phyloP scores from a whole-genome alignment of 768 basidiomycete genomes.

The Russula sp. region DNA sequence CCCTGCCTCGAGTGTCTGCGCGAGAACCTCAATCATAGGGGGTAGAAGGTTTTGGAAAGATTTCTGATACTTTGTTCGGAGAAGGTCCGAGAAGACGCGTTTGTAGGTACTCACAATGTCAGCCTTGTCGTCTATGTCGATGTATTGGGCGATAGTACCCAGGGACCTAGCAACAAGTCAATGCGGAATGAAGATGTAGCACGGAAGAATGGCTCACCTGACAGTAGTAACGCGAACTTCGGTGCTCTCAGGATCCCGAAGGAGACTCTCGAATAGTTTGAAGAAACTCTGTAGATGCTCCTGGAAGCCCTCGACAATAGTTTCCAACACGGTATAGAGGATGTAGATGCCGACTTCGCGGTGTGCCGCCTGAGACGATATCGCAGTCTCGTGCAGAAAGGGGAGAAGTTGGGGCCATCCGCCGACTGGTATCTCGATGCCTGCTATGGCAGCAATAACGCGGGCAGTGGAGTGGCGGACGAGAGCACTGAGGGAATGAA shows the following conservation, averaged over 20 bases:
- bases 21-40: conserved; percentile 82
- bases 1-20: conserved; percentile 68
- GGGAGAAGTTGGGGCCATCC: conserved; percentile 86
- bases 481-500: conserved; percentile 52
- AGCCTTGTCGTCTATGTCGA: conserved; percentile 79
- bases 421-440: conserved; percentile 72
- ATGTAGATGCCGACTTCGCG: conserved; percentile 92
- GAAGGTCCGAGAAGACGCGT: background rate
- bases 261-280: conserved; percentile 64
- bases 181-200: background rate
- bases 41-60: conserved; percentile 85
- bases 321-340: conserved; percentile 86
- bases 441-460: conserved; percentile 87
- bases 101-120: conserved; percentile 61
- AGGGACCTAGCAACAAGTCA: conserved; percentile 49
- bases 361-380: conserved; percentile 59
- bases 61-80: conserved; percentile 43
- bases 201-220: conserved; percentile 39
- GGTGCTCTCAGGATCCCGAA: conserved; percentile 78
- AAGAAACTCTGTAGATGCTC: conserved; percentile 69
- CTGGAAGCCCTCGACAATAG: conserved; percentile 85
- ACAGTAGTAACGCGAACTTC: conserved; percentile 91
- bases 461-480: conserved; percentile 92
- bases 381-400: conserved; percentile 75
- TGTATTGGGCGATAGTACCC: conserved; percentile 89